These are phyloP conservation scores for Termitomyces sp. DNA, from an alignment of 768 basidiomycete genomes.

Conservation along the genomic window DNA sequence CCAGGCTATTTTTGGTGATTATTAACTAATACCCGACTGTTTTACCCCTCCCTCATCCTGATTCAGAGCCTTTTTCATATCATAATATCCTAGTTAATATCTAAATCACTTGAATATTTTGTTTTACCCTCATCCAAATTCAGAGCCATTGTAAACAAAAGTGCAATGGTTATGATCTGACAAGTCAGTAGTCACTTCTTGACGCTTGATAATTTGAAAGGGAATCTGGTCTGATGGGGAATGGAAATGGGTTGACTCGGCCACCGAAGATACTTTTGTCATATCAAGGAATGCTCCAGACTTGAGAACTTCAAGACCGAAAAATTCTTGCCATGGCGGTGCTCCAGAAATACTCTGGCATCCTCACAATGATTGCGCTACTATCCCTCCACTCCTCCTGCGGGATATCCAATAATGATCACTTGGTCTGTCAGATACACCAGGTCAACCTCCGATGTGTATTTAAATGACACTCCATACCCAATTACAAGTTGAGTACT, in stretches of 20 bases:
- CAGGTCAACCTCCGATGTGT: conserved; percentile 30
- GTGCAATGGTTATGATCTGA: no score
- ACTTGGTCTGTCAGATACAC: conserved; percentile 69
- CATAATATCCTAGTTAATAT: no score
- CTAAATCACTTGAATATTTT: no score
- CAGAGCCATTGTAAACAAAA: no score
- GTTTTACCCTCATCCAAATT: no score
- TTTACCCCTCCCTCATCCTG: no score
- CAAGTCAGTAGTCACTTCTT: no score
- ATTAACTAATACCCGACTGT: no score
- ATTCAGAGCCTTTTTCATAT: no score
- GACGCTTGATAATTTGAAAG: no score
- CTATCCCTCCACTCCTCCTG: conserved; percentile 66
- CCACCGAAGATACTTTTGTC: conserved; percentile 60
- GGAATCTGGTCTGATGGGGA: conserved; percentile 35
- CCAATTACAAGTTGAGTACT: conserved; percentile 62
- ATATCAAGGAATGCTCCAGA: conserved; percentile 78
- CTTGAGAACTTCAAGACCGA: conserved; percentile 88
- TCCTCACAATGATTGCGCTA: conserved; percentile 80
- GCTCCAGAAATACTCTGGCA: conserved; percentile 67
- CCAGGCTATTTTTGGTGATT: no score
- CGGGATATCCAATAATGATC: conserved; percentile 83
- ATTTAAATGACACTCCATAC: conserved; percentile 21
- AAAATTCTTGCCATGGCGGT: conserved; percentile 68
- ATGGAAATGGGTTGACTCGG: conserved; percentile 78